Percentiles rank a stretch among this genome's conserved stretches.
These are phyloP conservation scores for Rubia yunnanensis DNA, from an alignment of 257 asterid species.

Conservation along the genomic window DNA sequence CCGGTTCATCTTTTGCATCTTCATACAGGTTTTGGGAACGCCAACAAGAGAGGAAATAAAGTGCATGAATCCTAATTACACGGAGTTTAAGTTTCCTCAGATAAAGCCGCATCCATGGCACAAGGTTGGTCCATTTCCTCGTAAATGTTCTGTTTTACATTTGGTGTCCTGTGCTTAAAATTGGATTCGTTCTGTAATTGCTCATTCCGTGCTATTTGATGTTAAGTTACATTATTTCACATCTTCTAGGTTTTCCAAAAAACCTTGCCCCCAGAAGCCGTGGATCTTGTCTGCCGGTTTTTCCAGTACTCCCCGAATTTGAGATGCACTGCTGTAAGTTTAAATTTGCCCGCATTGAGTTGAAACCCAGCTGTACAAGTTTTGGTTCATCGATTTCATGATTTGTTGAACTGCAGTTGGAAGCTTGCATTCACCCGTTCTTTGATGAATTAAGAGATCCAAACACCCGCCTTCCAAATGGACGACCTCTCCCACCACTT, in stretches of 20 bases:
- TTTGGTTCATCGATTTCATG: conserved; percentile 7
- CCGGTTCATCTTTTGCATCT: conserved; percentile 15
- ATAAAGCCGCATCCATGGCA: conserved; percentile 99
- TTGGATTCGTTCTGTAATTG: background rate
- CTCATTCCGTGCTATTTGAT: conserved; percentile 12
- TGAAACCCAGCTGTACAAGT: conserved; percentile 6
- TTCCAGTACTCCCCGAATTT: conserved; percentile 95
- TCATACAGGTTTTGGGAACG: conserved; percentile 84
- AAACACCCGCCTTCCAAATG: conserved; percentile 79
- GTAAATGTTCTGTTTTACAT: background rate
- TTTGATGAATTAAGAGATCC: conserved; percentile 90
- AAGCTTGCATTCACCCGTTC: conserved; percentile 96
- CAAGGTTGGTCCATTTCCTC: conserved; percentile 41
- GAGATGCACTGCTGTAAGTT: conserved; percentile 96
- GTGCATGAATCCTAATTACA: conserved; percentile 96
- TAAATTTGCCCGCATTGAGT: conserved; percentile 19
- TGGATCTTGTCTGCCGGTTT: conserved; percentile 85
- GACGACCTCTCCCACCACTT: conserved; percentile 98
- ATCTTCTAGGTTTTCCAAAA: conserved; percentile 83
- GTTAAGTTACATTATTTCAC: conserved; percentile 12
- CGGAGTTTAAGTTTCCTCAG: conserved; percentile 90
- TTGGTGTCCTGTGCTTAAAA: background rate
- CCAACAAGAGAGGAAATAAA: conserved; percentile 97
- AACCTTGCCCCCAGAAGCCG: conserved; percentile 96
- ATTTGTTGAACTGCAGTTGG: conserved; percentile 50